Evolutionary conservation across 805 yeast genomes (phyloP), one percentile per base, ranked within the genome.

Genomic region (Candida rishiriensis): DNA sequence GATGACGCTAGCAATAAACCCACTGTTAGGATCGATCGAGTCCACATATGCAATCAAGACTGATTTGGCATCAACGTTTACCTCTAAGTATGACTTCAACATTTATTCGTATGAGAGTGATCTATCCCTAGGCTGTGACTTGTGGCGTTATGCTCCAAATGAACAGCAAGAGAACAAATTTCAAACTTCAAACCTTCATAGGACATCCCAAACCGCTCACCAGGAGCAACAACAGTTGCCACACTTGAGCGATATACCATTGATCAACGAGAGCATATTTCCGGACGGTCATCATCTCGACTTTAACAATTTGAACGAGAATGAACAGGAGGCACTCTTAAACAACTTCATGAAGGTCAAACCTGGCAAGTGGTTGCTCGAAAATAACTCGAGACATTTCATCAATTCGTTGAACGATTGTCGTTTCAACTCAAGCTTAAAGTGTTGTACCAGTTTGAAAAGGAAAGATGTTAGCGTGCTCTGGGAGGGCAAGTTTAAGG

Each of bases 401-500:
- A 46, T 49, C n/a, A 47, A 44, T 36, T 59, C 74, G 10, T 77
- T 78, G 30, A 70, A 72, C 32, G 71, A 71, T 35, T 72, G 82
- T 29, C 72, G 76, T 38, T 85, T 81, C 56, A 72, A 82, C 2
- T 81, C 87, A 46, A 91, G 88, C 12, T 62, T 89, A 52, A 89
- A 87, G 60, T 64, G 83, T 3, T 77, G 90, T 43, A 79, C 93
- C 1, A 81, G 88, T 36, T 51, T 88, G 29, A 80, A 78, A 37
- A 83, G 81, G 41, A 74, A 71, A 50, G 72, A 78, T 47, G 53
- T 87, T 12, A 79, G 78, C 47, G 39, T 89, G 6, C 66, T 87
- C 37, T 91, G 97, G 97, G 97, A 87, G 55, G 97, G 97, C 0
- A 78, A 85, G 48, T 79, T 78, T 55, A 82, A 84, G 54, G 95